Conservation (phyloP, 371 early-diverging fungal species). For the Mucor sp. region DNA sequence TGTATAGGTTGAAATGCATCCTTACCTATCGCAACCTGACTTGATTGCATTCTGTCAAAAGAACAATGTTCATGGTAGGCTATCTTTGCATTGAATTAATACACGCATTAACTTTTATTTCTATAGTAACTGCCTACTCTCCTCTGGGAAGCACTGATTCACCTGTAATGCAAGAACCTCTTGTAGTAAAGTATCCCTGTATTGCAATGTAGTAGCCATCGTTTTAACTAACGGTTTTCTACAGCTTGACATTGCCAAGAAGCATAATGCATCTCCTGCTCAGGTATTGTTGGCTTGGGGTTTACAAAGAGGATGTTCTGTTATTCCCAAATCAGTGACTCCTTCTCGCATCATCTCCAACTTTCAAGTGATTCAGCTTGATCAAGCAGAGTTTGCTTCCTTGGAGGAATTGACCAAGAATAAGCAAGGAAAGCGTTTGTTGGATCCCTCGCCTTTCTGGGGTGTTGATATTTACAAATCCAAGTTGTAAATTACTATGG, state of each 20-base stretch:
- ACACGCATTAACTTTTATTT: too few species aligned
- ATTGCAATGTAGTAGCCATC: too few species aligned
- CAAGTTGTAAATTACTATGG: neutral
- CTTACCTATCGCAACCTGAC: constrained; percentile 79
- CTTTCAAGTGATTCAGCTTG: constrained; percentile 51
- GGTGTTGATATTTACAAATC: constrained; percentile 32
- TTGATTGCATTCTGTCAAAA: constrained; percentile 64
- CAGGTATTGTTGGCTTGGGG: constrained; percentile 84
- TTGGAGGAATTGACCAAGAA: constrained; percentile 6
- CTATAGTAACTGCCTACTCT: constrained; percentile 38
- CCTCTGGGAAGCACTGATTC: constrained; percentile 45
- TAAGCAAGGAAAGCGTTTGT: constrained; percentile 22
- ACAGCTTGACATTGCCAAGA: constrained; percentile 60
- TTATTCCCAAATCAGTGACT: constrained; percentile 62
- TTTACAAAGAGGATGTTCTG: constrained; percentile 63
- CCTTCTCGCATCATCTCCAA: constrained; percentile 53
- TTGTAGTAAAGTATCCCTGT: constrained; percentile 22
- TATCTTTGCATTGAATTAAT: neutral
- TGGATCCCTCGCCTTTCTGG: constrained; percentile 36
- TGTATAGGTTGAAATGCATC: constrained; percentile 80
- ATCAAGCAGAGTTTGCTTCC: constrained; percentile 28
- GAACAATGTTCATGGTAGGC: constrained; percentile 30
- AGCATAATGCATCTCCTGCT: constrained; percentile 68
- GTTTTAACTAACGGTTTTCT: neutral
- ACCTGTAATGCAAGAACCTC: constrained; percentile 40